These are phyloP conservation scores for Epichloe hybrida DNA, from an alignment of 2,329 filamentous ascomycete genomes.

Conservation along the genomic window DNA sequence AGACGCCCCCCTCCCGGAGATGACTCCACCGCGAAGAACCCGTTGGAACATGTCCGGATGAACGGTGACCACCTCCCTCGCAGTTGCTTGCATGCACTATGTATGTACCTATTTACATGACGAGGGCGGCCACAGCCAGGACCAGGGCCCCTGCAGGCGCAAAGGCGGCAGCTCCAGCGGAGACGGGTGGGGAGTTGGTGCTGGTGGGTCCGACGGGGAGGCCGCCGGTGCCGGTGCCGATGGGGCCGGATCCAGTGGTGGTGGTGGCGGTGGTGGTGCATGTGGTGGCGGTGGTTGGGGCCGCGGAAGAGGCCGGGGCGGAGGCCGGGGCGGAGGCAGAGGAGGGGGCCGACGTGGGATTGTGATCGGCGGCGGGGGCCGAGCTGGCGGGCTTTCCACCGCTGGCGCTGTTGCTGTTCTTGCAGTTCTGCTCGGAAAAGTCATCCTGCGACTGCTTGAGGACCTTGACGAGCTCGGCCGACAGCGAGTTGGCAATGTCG, in stretches of 20 bases:
- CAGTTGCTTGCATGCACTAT: too few relatives aligned
- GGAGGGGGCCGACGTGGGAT: too few relatives aligned
- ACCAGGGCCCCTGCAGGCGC: slow-evolving; percentile 1
- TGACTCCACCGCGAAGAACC: too few relatives aligned
- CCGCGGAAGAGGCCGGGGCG: neutral
- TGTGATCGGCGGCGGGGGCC: too few relatives aligned
- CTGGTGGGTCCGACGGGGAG: neutral
- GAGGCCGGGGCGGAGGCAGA: neutral
- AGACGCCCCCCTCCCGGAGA: too few relatives aligned
- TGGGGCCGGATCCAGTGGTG: neutral
- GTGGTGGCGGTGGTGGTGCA: neutral
- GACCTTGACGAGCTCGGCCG: slow-evolving; percentile 10
- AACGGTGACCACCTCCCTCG: too few relatives aligned
- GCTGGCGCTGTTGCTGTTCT: slow-evolving; percentile 4
- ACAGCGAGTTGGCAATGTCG: slow-evolving; percentile 14
- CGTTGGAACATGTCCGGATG: too few relatives aligned
- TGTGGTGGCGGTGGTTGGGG: neutral
- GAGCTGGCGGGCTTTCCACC: neutral
- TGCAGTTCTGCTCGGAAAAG: slow-evolving; percentile 17
- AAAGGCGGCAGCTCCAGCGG: neutral
- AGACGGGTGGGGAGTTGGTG: neutral
- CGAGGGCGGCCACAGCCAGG: neutral
- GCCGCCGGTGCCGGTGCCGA: neutral
- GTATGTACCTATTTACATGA: neutral
- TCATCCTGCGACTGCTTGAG: slow-evolving; percentile 9